Base-by-base conservation (phyloP, 1,284 basidiomycete genomes). In the Puccinia triticina region DNA sequence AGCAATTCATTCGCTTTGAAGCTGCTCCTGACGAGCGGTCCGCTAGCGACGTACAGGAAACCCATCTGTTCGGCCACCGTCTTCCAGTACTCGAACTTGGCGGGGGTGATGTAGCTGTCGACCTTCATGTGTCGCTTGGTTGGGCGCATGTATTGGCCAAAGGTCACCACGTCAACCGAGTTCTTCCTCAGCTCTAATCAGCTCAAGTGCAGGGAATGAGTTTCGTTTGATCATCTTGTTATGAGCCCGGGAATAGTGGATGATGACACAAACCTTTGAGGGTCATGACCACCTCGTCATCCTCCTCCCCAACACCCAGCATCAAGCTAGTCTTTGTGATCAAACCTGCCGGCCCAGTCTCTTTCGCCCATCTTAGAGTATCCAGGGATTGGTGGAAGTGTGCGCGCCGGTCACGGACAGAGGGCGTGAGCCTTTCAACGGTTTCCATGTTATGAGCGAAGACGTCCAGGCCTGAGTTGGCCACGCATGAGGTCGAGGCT, bases 81-180 rank as follows among this genome's bases (percentile, higher is more conserved):
- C 87, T 93, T 95, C 96, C 96, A 99, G 83, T 90, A 89, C 82
- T 94, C 93, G 86, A 98, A 99, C 87, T 98, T 96, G 1, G 91
- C 91, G 0, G 97, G 97, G 83, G 93, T 91, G 23, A 99, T 95
- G 86, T 99, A 99, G 32, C 94, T 92, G 84, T 95, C 92, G 10
- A 99, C 97, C 88, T 98, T 99, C 97, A 99, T 99, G 88, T 99
- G 97, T 48, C 92, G 90, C 88, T 99, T 99, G 1, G 97, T 99
- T 0, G 97, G 97, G 67, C 97, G 92, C 97, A 99, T 99, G 88
- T 99, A 99, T 89, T 99, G 97, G 0, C 97, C 97, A 86, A 99
- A 98, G 0, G 97, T 99, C 46, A 99, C 96, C 12, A 99, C 96
- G 86, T 99, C 96, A 50, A 99, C 96, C 84, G 95, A 90, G 55